Base-by-base conservation (phyloP, 108 stramenopile species). In the Asterionellopsis glacialis region DNA sequence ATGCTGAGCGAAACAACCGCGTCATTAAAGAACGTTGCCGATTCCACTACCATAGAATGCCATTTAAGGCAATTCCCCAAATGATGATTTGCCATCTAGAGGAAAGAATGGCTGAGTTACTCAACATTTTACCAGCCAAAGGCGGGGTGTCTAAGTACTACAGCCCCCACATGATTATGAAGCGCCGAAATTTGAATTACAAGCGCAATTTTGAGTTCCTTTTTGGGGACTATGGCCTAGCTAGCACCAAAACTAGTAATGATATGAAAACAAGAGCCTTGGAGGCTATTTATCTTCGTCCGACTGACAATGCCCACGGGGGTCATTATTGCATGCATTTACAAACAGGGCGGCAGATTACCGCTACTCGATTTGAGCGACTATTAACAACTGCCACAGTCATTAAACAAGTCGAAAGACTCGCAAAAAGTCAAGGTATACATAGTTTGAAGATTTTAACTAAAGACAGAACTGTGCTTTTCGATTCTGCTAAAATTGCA, bases 1-100 rank as follows among this genome's bases (percentile, higher is more conserved):
- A 53, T 27, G 41, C 41, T 15, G 71, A 72, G 44, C 38, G 71
- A 18, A 42, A 25, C 44, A 72, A 49, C 10, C 22, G 67, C 41
- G 41, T 58, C 9, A 60, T 75, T 15, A 70, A 75, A 44, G 74
- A 75, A 58, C 53, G 74, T 16, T 21, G 18, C 14, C 57, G 74
- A 13, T 51, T 52, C n/a, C 16, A n/a, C 9, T 57, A 51, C 28
- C 43, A 59, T 26, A 23, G 19, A n/a, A 15, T 75, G 44, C 74
- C 74, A 55, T 75, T 64, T 26, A 21, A 63, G 12, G n/a, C 11
- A n/a, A 23, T 64, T 12, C 67, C 73, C n/a, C 28, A 49, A 41
- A 39, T 41, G 1, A 19, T 74, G 42, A 50, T 64, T 5, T 16
- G 45, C n/a, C 26, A 57, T 14, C 19, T 69, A 27, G 26, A 64